Percentiles rank a stretch among this genome's conserved stretches.
phyloP scores from a whole-genome alignment of 2,329 filamentous ascomycete genomes.

The Rhinocladiella similis region DNA sequence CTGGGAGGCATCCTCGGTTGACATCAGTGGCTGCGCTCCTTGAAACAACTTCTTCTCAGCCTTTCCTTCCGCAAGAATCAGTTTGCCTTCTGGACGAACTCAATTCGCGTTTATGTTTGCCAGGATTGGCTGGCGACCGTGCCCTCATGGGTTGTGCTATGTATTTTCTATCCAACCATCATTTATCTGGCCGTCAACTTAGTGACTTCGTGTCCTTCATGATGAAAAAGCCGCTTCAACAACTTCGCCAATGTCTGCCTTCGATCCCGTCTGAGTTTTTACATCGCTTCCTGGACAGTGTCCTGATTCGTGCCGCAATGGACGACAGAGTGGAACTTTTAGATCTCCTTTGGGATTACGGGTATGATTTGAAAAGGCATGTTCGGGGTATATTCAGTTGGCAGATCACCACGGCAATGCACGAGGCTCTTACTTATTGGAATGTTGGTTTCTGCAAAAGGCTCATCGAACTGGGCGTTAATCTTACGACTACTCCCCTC shows the following conservation, averaged over 20 bases:
- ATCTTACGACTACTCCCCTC: background rate
- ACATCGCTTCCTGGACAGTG: too few species aligned
- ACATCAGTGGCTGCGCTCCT: too few species aligned
- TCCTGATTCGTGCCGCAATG: background rate
- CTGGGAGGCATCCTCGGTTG: too few species aligned
- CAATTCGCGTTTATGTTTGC: background rate
- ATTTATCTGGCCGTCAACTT: background rate
- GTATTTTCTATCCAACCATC: conserved; percentile 1
- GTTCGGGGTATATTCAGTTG: too few species aligned
- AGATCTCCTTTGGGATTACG: background rate
- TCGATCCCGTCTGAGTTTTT: too few species aligned
- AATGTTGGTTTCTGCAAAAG: background rate
- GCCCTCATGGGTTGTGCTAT: background rate
- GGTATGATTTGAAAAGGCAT: background rate
- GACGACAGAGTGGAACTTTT: background rate
- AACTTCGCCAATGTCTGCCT: too few species aligned
- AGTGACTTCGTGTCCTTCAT: background rate
- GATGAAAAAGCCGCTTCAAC: background rate
- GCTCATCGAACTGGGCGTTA: conserved; percentile 1
- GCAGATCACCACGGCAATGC: background rate
- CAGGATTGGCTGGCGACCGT: background rate
- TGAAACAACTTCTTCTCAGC: background rate
- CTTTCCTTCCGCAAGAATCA: background rate
- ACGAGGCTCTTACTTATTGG: background rate
- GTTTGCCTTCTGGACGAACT: background rate